These are phyloP conservation scores for Coemansia sp. DNA, from an alignment of 371 early-diverging fungal species.

Conservation along the genomic window DNA sequence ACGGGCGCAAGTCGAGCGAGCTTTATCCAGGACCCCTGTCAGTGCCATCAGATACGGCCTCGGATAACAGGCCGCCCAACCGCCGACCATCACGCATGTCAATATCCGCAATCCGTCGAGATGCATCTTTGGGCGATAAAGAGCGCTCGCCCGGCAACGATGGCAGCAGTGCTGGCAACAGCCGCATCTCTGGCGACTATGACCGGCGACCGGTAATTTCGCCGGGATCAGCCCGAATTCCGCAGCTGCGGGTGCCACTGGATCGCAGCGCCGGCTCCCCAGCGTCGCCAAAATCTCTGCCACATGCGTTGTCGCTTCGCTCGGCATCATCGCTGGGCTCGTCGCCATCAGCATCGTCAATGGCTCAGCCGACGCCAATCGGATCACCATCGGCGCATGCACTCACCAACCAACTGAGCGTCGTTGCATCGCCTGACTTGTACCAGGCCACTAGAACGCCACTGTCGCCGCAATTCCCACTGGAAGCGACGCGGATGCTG, in stretches of 20 bases:
- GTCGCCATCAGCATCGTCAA: constrained; percentile 30
- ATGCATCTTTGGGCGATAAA: background rate
- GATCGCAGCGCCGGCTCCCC: constrained; percentile 16
- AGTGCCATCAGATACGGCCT: constrained; percentile 5
- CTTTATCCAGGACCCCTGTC: constrained; percentile 1
- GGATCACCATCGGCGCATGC: constrained; percentile 21
- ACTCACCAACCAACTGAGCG: constrained; percentile 14
- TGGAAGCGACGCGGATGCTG: constrained; percentile 45
- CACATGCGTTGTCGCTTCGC: constrained; percentile 27
- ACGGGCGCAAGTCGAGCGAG: background rate
- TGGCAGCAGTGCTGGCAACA: background rate
- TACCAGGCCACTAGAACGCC: constrained; percentile 1
- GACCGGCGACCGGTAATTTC: constrained; percentile 3
- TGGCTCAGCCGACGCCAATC: constrained; percentile 21
- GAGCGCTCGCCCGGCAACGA: background rate
- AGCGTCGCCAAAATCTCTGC: constrained; percentile 31
- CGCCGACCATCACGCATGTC: constrained; percentile 9
- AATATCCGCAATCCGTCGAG: constrained; percentile 1
- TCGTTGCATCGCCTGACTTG: constrained; percentile 12
- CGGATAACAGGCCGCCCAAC: background rate
- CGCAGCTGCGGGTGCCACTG: constrained; percentile 19
- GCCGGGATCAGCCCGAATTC: constrained; percentile 10
- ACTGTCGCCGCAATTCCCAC: constrained; percentile 35
- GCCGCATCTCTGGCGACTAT: constrained; percentile 3
- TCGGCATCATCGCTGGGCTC: constrained; percentile 31